These are phyloP conservation scores for Babjeviella inositovora DNA, from an alignment of 805 yeast species.

Conservation along the genomic window DNA sequence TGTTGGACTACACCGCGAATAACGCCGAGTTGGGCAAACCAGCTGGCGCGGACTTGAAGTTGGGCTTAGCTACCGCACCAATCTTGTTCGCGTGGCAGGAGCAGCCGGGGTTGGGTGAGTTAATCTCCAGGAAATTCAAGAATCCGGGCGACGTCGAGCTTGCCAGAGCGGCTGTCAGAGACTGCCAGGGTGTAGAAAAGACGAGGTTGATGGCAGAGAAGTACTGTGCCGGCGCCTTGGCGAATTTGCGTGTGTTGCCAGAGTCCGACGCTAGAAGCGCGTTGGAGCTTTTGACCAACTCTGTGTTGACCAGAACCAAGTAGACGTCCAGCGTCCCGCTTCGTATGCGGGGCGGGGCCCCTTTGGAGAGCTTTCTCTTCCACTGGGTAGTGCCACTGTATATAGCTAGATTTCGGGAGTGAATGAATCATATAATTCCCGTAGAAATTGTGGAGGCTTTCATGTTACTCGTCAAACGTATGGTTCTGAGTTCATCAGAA, in stretches of 20 bases:
- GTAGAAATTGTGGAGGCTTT: no score
- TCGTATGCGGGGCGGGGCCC: conserved; percentile 22
- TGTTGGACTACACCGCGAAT: conserved; percentile 87
- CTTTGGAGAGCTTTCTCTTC: conserved; percentile 22
- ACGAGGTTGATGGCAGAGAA: conserved; percentile 65
- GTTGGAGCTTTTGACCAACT: conserved; percentile 67
- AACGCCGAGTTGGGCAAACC: conserved; percentile 85
- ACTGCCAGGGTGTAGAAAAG: conserved; percentile 58
- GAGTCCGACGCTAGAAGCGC: conserved; percentile 85
- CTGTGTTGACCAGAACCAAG: conserved; percentile 69
- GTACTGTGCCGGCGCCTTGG: conserved; percentile 64
- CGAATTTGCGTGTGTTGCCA: conserved; percentile 60
- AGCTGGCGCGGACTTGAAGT: conserved; percentile 83
- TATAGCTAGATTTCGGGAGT: no score
- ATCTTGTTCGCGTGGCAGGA: conserved; percentile 88
- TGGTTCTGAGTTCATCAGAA: no score
- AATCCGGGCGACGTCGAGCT: conserved; percentile 70
- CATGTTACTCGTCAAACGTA: no score
- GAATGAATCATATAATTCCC: no score
- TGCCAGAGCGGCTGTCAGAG: conserved; percentile 63
- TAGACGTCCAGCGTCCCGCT: conserved; percentile 25
- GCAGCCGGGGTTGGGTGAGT: conserved; percentile 68
- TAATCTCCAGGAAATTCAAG: conserved; percentile 73
- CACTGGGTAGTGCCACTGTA: no score
- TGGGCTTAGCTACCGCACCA: conserved; percentile 96